phyloP scores from a whole-genome alignment of 1,284 basidiomycete genomes.

The Moesziomyces sp. region DNA sequence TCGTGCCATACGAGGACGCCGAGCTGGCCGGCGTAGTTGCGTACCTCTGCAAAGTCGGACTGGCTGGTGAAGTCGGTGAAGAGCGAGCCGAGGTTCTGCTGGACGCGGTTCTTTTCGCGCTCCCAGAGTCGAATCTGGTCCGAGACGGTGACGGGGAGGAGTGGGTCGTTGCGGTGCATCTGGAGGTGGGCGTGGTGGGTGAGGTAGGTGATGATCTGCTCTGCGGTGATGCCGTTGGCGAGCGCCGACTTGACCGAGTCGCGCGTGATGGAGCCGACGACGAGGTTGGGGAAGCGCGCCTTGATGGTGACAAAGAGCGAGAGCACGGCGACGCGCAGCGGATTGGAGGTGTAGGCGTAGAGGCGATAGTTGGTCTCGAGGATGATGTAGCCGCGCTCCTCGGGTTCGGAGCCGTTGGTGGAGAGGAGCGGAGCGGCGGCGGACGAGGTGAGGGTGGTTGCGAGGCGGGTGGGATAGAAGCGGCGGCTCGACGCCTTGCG shows the following conservation, averaged over 20 bases:
- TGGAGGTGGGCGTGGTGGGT: conserved; percentile 95
- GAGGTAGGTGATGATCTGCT: conserved; percentile 96
- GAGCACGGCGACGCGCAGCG: conserved; percentile 93
- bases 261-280: conserved; percentile 92
- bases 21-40: conserved; percentile 84
- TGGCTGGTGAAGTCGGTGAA: conserved; percentile 87
- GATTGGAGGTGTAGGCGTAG: conserved; percentile 98
- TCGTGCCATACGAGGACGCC: conserved; percentile 82
- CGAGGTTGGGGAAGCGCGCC: conserved; percentile 93
- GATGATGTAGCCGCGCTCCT: conserved; percentile 83
- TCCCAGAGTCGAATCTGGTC: conserved; percentile 99
- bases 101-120: conserved; percentile 90
- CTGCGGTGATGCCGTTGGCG: conserved; percentile 92
- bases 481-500: conserved; percentile 70
- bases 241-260: conserved; percentile 94
- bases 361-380: conserved; percentile 98
- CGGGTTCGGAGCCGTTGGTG: conserved; percentile 60
- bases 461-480: conserved; percentile 94
- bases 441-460: conserved; percentile 87
- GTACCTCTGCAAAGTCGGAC: conserved; percentile 85
- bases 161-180: conserved; percentile 92
- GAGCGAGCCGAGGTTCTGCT: conserved; percentile 70
- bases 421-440: conserved; percentile 67
- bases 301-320: conserved; percentile 93
- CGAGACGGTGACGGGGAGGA: conserved; percentile 93